Base-by-base conservation (phyloP, 768 basidiomycete species). In the Pleurotus sapidus region DNA sequence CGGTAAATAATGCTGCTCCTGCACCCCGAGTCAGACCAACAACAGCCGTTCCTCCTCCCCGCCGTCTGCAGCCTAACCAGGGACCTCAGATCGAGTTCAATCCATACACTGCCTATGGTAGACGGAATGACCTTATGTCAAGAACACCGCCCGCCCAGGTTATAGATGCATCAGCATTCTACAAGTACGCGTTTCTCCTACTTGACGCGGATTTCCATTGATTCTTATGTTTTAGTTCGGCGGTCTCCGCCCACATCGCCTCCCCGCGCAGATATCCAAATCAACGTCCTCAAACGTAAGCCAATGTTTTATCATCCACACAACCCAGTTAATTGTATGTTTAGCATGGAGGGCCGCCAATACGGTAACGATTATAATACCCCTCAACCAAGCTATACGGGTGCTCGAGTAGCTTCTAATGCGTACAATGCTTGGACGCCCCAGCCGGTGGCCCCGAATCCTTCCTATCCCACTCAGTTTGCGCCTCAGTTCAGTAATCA, bases 51-150 rank as follows among this genome's bases (percentile, higher is more conserved):
- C 53, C 55, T 47, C 20, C 49, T 0, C 25, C 38, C 1, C 48
- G 59, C 11, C 63, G 62, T 46, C 51, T 46, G n/a, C 56, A 34
- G 24, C 45, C 40, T 37, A 23, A 8, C 18, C 56, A 50, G 46
- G 47, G 56, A 23, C 64, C 70, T 43, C 46, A 61, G 24, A 57
- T 78, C 58, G 55, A 65, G 5, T 84, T 81, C 62, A 73, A 81
- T 65, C 78, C 77, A 24, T 76, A 74, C 7, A 60, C 79, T 46
- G 84, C 84, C 12, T 85, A 86, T 62, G 43, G 34, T 17, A 56
- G 54, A 55, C 66, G 25, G 48, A 60, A 59, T n/a, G 56, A 55
- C 47, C 15, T 37, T 20, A 51, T 43, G 25, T 57, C 37, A 40
- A 59, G 54, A 12, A 48, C 57, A 18, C 49, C 59, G 23, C 64